phyloP scores from a whole-genome alignment of 495 filamentous ascomycete genomes.

The Aspergillus nidulans region DNA sequence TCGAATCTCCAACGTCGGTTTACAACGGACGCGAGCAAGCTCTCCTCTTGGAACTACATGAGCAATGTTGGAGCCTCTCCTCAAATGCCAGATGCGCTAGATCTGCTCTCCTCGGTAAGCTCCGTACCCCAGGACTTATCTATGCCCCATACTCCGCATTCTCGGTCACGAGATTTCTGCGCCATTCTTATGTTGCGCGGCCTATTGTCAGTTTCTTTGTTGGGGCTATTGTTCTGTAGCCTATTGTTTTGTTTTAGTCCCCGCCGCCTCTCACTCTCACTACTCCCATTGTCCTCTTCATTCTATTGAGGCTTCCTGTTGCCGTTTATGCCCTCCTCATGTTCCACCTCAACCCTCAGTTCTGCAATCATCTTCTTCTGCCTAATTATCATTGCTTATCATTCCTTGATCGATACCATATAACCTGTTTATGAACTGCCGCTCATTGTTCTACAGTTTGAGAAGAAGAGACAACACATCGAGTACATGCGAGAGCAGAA shows the following conservation, averaged over 20 bases:
- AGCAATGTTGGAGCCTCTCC: conserved; percentile 43
- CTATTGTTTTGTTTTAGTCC: not conserved
- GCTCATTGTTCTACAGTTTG: conserved; percentile 58
- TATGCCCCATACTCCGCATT: conserved; percentile 4
- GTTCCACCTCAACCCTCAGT: not conserved
- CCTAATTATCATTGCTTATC: not conserved
- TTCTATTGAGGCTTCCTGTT: not conserved
- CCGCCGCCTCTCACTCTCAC: not conserved
- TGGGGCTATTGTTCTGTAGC: not conserved
- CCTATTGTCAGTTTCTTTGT: not conserved
- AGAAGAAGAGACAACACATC: conserved; percentile 86
- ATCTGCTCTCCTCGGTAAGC: conserved; percentile 54
- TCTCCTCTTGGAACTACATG: conserved; percentile 75
- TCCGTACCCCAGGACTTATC: not conserved
- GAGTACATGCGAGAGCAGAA: conserved; percentile 82
- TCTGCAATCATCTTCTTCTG: not conserved
- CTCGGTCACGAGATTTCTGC: not conserved
- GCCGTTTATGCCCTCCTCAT: not conserved
- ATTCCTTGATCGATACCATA: not conserved
- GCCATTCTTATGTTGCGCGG: not conserved
- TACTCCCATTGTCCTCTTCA: not conserved
- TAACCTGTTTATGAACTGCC: not conserved
- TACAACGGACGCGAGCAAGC: conserved; percentile 84
- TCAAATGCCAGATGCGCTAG: conserved; percentile 52
- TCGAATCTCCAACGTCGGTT: conserved; percentile 82